Conservation (phyloP, 2,329 filamentous ascomycete genomes). For the Fusarium miscanthi region DNA sequence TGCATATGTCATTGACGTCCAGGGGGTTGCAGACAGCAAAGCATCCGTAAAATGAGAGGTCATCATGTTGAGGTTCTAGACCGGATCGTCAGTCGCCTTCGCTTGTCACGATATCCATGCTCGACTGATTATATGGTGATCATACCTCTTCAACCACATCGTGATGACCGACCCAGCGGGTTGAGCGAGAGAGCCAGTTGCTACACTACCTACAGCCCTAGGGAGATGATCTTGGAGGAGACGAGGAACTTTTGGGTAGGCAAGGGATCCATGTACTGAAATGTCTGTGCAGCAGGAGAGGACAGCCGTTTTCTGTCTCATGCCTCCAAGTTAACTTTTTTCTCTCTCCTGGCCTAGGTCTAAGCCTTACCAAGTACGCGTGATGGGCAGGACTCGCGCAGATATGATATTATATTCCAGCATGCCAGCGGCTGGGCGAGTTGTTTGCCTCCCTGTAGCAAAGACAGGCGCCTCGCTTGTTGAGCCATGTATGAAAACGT, state of each 20-base stretch:
- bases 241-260: conserved; percentile 23
- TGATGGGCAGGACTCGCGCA: not conserved
- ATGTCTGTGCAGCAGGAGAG: conserved; percentile 20
- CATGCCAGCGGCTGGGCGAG: not conserved
- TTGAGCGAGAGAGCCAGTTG: not conserved
- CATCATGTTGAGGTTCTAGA: conserved; percentile 26
- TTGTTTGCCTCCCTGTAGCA: not conserved
- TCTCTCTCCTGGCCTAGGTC: not conserved
- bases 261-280: conserved; percentile 29
- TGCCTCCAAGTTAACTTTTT: conserved; percentile 4
- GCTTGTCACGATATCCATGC: conserved; percentile 18
- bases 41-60: conserved; percentile 19
- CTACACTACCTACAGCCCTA: conserved; percentile 32
- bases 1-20: not conserved
- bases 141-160: conserved; percentile 9
- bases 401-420: conserved; percentile 6
- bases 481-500: not conserved
- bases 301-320: conserved; percentile 23
- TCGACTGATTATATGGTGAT: conserved; percentile 18
- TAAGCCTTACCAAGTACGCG: conserved; percentile 3
- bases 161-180: conserved; percentile 7
- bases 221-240: conserved; percentile 12
- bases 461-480: conserved; percentile 7
- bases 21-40: not conserved
- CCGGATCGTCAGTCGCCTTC: conserved; percentile 22